phyloP scores from a whole-genome alignment of 129 eudicot species.

The Erigeron canadensis region DNA sequence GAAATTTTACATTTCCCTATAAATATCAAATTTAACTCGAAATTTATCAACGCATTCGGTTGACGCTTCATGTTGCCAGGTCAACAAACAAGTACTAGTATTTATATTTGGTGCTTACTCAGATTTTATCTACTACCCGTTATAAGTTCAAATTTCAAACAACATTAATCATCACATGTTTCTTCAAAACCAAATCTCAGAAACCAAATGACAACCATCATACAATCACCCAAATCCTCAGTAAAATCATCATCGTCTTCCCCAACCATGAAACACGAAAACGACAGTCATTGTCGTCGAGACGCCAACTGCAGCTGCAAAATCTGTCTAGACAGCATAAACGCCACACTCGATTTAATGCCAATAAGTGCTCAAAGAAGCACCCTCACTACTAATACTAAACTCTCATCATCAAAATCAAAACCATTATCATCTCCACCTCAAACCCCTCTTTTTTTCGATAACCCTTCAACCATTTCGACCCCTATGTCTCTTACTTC shows the following conservation, averaged over 20 bases:
- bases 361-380: constrained; percentile 47
- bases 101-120: background rate
- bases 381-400: constrained; percentile 42
- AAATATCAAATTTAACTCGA: too few relatives aligned
- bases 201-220: constrained; percentile 37
- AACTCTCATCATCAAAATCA: constrained; percentile 36
- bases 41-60: too few relatives aligned
- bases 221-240: constrained; percentile 51
- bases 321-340: constrained; percentile 69
- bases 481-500: constrained; percentile 44
- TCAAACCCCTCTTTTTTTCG: constrained; percentile 46
- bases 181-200: background rate
- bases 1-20: too few relatives aligned
- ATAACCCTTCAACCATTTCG: constrained; percentile 33
- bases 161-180: background rate
- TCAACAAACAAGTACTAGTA: background rate
- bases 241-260: constrained; percentile 37
- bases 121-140: background rate
- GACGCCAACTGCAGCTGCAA: constrained; percentile 79
- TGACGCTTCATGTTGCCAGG: background rate
- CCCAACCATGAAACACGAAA: constrained; percentile 33
- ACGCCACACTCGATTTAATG: constrained; percentile 71
- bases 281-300: constrained; percentile 66
- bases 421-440: constrained; percentile 23
- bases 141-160: background rate